Percentiles rank a stretch among this genome's conserved stretches.
Conservation (phyloP, 2,329 filamentous ascomycete species). For the Sphaerulina vaccinii region DNA sequence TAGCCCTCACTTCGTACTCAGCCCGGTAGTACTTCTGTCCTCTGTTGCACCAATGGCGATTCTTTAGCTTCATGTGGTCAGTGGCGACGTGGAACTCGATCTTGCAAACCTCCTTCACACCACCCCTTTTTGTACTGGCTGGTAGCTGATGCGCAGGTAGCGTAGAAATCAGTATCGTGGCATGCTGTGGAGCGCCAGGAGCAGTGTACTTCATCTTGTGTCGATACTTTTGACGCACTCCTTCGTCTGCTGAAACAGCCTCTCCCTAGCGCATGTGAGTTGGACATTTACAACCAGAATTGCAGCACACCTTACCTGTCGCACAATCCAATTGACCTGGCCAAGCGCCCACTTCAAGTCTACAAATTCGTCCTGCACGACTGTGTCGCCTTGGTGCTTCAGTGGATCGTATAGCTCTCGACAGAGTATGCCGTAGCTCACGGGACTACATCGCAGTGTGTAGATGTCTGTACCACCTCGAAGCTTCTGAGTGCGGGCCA, state of each 20-base stretch:
- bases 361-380: not conserved
- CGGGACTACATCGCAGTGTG: not conserved
- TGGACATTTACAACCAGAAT: too few species aligned
- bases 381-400: not conserved
- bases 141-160: constrained; percentile 1
- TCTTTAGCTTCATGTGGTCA: constrained; percentile 1
- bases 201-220: not conserved
- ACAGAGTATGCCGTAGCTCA: constrained; percentile 1
- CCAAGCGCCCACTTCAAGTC: not conserved
- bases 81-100: not conserved
- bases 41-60: constrained; percentile 4
- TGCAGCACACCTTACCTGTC: not conserved
- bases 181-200: not conserved
- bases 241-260: not conserved
- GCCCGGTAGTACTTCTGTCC: not conserved
- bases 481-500: constrained; percentile 10
- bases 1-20: not conserved
- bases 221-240: not conserved
- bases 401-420: not conserved
- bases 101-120: not conserved
- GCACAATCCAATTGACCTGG: not conserved
- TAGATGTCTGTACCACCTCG: not conserved
- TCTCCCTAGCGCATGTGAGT: not conserved
- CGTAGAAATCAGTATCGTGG: not conserved
- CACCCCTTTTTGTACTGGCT: not conserved